Conservation (phyloP, 2,329 filamentous ascomycete species). For the Microdochium nivale region DNA sequence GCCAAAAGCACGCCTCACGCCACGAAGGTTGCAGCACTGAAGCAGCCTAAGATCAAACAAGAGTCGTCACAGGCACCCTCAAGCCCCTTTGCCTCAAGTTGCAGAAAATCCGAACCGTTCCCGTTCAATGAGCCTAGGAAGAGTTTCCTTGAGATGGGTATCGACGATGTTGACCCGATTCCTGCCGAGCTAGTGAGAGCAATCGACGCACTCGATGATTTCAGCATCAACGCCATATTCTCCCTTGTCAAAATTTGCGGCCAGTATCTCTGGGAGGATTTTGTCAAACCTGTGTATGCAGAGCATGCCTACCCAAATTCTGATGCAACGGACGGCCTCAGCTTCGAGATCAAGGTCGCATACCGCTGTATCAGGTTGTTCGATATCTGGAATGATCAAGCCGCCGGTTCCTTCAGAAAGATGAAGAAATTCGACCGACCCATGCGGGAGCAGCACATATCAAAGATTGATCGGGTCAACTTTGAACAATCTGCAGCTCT, state of each 20-base stretch:
- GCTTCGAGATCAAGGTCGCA: slow-evolving; percentile 8
- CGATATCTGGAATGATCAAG: slow-evolving; percentile 11
- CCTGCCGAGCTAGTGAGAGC: slow-evolving; percentile 16
- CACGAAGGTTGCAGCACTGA: neutral
- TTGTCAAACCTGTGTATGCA: slow-evolving; percentile 12
- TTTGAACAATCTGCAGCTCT: slow-evolving; percentile 8
- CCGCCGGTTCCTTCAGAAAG: slow-evolving; percentile 2
- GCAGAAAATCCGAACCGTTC: neutral
- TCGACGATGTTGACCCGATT: slow-evolving; percentile 12
- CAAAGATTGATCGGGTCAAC: slow-evolving; percentile 1
- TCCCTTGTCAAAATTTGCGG: slow-evolving; percentile 7
- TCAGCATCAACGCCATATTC: slow-evolving; percentile 14
- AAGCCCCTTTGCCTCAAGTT: neutral
- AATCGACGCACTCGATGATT: slow-evolving; percentile 13
- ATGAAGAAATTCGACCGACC: slow-evolving; percentile 9
- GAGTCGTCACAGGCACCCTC: neutral
- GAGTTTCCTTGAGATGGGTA: slow-evolving; percentile 9
- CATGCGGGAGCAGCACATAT: slow-evolving; percentile 6
- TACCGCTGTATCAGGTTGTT: slow-evolving; percentile 14
- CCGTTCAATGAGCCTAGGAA: neutral
- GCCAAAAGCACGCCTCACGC: too few species aligned
- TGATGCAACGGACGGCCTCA: slow-evolving; percentile 3
- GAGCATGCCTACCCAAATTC: slow-evolving; percentile 7
- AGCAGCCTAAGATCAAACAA: neutral
- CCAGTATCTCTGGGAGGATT: slow-evolving; percentile 16